Evolutionary conservation across 2,329 filamentous ascomycete species (phyloP), one percentile per base, ranked within the genome.

Genomic region (Cryphonectria parasitica): DNA sequence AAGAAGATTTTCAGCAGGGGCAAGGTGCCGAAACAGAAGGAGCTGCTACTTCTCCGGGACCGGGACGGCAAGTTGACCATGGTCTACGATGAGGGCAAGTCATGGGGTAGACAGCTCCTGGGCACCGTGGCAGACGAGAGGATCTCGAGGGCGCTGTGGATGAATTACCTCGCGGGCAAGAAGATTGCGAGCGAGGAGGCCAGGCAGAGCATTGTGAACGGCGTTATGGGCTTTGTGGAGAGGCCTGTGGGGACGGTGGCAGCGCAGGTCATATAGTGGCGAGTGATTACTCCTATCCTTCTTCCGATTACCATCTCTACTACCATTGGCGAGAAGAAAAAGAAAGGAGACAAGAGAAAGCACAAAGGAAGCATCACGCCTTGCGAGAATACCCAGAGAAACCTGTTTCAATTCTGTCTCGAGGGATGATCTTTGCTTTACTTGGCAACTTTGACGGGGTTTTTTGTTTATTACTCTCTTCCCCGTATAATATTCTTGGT

Each of bases 231-330:
- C 75, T 92, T 98, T 81, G 94, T 96, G 1, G 92, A 94, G 80
- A 84, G 95, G 74, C 96, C 96, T 0, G 88, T 97, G 22, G 95
- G 95, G 0, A 97, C 93, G 0, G 91, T 97, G 1, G 92, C 93
- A 65, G 88, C 93, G 49, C 93, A 93, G 83, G 92, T 97, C 64
- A 75, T 90, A 45, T 64, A 64, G 63, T 10, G 19, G 34, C 28
- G 41, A 49, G 41, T 25, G 6, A 28, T 34, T 10, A 1, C 36
- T n/a, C 43, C 43, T 22, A 17, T 43, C 13, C 41, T 17, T 43
- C 41, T 5, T 6, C 5, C 31, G 28, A 25, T 10, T 34, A n/a
- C 34, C 11, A 39, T 41, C 15, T 63, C 43, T 45, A 45, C 19
- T 28, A 34, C 58, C 25, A 41, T 39, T 39, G 36, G 36, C 36